phyloP scores from a whole-genome alignment of 2,329 filamentous ascomycete species.

The Ceratocystis smalleyi region DNA sequence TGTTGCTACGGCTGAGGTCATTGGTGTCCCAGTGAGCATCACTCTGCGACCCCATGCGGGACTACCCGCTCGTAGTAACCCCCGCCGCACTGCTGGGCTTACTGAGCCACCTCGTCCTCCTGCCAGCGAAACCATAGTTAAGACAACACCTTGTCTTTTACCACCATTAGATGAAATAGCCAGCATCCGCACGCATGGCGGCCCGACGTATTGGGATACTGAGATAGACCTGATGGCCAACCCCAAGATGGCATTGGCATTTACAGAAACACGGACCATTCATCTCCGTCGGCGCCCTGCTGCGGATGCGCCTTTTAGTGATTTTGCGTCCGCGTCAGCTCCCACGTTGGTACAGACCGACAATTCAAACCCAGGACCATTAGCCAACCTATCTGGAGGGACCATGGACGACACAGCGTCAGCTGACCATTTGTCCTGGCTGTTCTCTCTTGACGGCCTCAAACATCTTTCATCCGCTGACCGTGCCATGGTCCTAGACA shows the following conservation, averaged over 20 bases:
- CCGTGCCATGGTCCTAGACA: constrained; percentile 43
- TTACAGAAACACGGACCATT: constrained; percentile 55
- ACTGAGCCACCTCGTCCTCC: constrained; percentile 18
- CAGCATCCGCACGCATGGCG: constrained; percentile 42
- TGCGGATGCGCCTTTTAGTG: constrained; percentile 48
- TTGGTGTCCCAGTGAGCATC: constrained; percentile 57
- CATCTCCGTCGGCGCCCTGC: constrained; percentile 56
- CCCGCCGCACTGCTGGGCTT: constrained; percentile 17
- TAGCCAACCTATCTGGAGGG: neutral
- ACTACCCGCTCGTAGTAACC: neutral
- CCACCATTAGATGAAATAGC: constrained; percentile 50
- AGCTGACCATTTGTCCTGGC: constrained; percentile 50
- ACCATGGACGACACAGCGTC: constrained; percentile 8
- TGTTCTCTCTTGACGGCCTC: constrained; percentile 50
- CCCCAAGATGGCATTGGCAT: constrained; percentile 41
- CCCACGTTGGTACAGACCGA: neutral
- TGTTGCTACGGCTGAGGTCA: constrained; percentile 64
- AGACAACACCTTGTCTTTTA: constrained; percentile 43
- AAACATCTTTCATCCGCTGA: constrained; percentile 48
- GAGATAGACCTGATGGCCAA: constrained; percentile 57
- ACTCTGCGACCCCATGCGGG: constrained; percentile 33
- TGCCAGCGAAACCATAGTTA: constrained; percentile 20
- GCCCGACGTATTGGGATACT: constrained; percentile 64
- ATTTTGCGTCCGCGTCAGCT: neutral
- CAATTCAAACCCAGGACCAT: neutral